Conservation (phyloP, 192 early-diverging fungal genomes). For the Jimgerdemannia flammicorona region DNA sequence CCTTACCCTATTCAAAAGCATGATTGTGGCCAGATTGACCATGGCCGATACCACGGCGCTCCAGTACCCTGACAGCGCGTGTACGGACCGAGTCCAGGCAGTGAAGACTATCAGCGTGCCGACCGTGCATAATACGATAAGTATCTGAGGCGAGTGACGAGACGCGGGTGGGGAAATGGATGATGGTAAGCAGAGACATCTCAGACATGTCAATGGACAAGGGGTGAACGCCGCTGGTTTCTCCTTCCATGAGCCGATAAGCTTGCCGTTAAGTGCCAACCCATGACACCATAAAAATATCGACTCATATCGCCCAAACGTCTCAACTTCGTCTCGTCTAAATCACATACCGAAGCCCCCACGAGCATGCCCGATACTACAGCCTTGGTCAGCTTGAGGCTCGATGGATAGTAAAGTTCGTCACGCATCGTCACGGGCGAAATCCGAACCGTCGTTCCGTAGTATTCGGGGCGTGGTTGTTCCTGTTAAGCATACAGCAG, state of each 20-base stretch:
- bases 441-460: constrained; percentile 37
- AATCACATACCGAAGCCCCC: neutral
- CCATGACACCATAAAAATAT: neutral
- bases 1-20: constrained; percentile 48
- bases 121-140: constrained; percentile 42
- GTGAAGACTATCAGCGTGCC: constrained; percentile 29
- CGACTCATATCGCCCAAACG: constrained; percentile 6
- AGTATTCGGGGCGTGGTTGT: constrained; percentile 56
- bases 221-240: no score
- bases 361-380: constrained; percentile 37
- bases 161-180: no score
- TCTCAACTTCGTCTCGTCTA: no score
- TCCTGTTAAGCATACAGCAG: constrained; percentile 19
- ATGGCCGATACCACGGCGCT: constrained; percentile 31
- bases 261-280: no score
- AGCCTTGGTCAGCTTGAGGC: constrained; percentile 27
- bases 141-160: constrained; percentile 13
- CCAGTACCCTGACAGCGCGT: constrained; percentile 8
- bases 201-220: no score
- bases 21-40: constrained; percentile 50
- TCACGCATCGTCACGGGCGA: constrained; percentile 50
- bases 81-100: constrained; percentile 3
- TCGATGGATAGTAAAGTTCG: constrained; percentile 43
- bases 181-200: no score
- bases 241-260: no score